These are phyloP conservation scores for Fraxinus platypoda DNA, from an alignment of 305 asterid genomes.

Conservation along the genomic window DNA sequence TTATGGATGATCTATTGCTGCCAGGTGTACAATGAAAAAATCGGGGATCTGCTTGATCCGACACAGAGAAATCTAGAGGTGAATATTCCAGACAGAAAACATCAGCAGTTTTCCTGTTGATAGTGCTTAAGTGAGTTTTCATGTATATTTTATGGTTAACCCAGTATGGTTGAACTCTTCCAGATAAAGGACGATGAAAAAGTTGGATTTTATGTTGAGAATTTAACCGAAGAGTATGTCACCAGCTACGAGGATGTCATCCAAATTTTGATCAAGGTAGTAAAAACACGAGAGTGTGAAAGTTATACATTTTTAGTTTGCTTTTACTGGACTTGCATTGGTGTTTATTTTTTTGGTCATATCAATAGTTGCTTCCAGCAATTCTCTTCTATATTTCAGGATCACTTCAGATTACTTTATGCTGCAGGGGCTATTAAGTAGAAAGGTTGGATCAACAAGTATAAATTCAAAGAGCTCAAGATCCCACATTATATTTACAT, in stretches of 20 bases:
- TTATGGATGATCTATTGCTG: conserved; percentile 19
- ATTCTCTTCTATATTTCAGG: neutral
- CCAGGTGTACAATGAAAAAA: conserved; percentile 84
- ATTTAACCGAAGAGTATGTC: conserved; percentile 81
- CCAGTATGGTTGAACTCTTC: conserved; percentile 13
- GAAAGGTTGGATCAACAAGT: conserved; percentile 76
- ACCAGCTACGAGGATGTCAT: conserved; percentile 72
- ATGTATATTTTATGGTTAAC: neutral
- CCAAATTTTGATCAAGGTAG: conserved; percentile 80
- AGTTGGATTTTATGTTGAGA: conserved; percentile 83
- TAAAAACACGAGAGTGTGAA: neutral
- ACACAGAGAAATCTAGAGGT: conserved; percentile 79
- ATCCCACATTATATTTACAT: conserved; percentile 82
- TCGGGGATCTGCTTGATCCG: conserved; percentile 90
- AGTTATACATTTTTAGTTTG: neutral
- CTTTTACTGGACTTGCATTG: neutral
- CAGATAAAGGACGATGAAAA: conserved; percentile 81
- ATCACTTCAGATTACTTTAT: conserved; percentile 10
- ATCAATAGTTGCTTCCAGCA: neutral
- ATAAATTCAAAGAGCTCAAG: conserved; percentile 90
- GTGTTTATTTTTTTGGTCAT: neutral
- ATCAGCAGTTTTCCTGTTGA: neutral
- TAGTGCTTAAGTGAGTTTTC: neutral
- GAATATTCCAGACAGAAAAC: neutral
- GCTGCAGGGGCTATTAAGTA: conserved; percentile 74